Evolutionary conservation across 768 basidiomycete species (phyloP).

Genomic region (Podaxis sp.): DNA sequence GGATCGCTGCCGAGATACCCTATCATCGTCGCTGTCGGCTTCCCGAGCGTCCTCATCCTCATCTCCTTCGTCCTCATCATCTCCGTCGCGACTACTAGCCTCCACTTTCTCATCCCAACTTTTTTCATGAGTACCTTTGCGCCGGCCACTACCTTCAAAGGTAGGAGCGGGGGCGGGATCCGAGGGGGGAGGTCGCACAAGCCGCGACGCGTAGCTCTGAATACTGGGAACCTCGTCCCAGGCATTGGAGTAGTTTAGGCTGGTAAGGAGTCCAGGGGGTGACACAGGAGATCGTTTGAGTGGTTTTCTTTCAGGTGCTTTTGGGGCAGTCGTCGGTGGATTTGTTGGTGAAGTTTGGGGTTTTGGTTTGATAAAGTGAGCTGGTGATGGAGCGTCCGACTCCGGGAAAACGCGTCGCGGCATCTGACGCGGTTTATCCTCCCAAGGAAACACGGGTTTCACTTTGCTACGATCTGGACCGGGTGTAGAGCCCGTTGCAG

Average conservation of each 20-base stretch:
- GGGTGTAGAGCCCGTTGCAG: slow-evolving; percentile 33
- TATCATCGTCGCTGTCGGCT: slow-evolving; percentile 21
- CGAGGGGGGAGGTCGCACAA: slow-evolving; percentile 46
- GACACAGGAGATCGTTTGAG: slow-evolving; percentile 27
- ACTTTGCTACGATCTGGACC: slow-evolving; percentile 72
- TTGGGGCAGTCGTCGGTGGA: slow-evolving; percentile 15
- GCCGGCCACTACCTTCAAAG: slow-evolving; percentile 42
- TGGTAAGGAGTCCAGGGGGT: slow-evolving; percentile 49
- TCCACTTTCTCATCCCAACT: slow-evolving; percentile 57
- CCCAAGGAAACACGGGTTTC: slow-evolving; percentile 93
- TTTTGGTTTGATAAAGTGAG: slow-evolving; percentile 33
- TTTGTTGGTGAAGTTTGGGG: slow-evolving; percentile 30
- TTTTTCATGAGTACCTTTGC: slow-evolving; percentile 25
- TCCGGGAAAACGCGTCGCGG: slow-evolving; percentile 73
- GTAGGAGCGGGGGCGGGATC: slow-evolving; percentile 39
- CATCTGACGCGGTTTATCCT: slow-evolving; percentile 61
- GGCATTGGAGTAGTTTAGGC: slow-evolving; percentile 69
- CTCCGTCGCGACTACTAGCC: slow-evolving; percentile 75
- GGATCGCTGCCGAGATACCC: slow-evolving; percentile 30
- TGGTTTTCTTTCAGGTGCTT: slow-evolving; percentile 29
- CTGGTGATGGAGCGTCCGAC: slow-evolving; percentile 51
- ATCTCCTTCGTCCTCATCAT: slow-evolving; percentile 71
- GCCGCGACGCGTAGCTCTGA: slow-evolving; percentile 63
- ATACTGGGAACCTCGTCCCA: slow-evolving; percentile 85
- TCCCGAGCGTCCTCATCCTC: slow-evolving; percentile 39